Conservation (phyloP, 1,139 yeast genomes). For the Yamadazyma blattariae region DNA sequence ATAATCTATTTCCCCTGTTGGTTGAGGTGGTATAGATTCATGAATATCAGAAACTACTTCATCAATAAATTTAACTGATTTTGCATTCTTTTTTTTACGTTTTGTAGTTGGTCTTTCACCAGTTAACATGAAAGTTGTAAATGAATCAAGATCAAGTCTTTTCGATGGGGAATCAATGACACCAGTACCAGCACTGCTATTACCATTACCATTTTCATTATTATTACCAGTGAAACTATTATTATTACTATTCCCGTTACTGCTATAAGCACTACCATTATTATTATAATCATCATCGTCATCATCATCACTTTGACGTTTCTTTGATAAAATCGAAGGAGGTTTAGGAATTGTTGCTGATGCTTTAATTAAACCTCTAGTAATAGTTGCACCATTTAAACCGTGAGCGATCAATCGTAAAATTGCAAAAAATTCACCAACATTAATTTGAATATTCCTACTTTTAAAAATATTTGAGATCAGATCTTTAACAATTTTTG, state of each 20-base stretch:
- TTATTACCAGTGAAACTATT: constrained; percentile 21
- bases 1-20: constrained; percentile 24
- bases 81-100: constrained; percentile 33
- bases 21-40: constrained; percentile 51
- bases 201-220: constrained; percentile 11
- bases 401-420: constrained; percentile 63
- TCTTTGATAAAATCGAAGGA: constrained; percentile 59
- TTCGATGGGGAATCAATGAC: constrained; percentile 8
- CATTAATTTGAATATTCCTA: constrained; percentile 47
- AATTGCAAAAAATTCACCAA: constrained; percentile 76
- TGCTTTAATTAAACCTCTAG: constrained; percentile 46
- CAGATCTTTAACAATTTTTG: constrained; percentile 38
- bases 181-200: neutral
- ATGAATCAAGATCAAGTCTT: constrained; percentile 63
- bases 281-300: constrained; percentile 23
- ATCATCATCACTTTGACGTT: constrained; percentile 45
- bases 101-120: constrained; percentile 57
- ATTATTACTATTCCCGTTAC: neutral
- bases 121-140: constrained; percentile 70
- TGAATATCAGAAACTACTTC: constrained; percentile 50
- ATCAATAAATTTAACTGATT: constrained; percentile 71
- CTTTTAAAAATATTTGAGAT: constrained; percentile 47
- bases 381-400: constrained; percentile 45
- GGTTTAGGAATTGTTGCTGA: constrained; percentile 67
- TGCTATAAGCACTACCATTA: too few species aligned